A percentile compares a stretch with the other conserved stretches of the same genome.
Evolutionary conservation across 1,284 basidiomycete genomes (phyloP).

Genomic region (Cryptococcus sp.): DNA sequence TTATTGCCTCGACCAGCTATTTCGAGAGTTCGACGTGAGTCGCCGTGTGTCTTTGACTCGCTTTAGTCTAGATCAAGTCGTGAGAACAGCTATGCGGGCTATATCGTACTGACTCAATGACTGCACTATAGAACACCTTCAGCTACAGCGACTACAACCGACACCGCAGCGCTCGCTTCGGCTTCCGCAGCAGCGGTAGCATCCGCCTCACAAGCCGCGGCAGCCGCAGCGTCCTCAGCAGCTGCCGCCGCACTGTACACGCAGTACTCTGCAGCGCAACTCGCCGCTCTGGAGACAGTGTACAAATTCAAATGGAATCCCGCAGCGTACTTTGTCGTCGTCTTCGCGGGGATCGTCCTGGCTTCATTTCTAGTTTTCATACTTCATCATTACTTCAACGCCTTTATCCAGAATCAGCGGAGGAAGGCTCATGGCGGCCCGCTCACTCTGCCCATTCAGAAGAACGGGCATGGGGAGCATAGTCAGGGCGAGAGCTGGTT

Average conservation of each 20-base stretch:
- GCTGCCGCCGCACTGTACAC: conserved; percentile 9
- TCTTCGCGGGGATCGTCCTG: conserved; percentile 19
- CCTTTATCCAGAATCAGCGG: background rate
- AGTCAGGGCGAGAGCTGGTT: background rate
- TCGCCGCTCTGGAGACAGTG: conserved; percentile 13
- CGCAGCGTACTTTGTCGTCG: conserved; percentile 30
- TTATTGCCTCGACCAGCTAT: conserved; percentile 6
- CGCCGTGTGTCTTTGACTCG: background rate
- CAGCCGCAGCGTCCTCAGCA: conserved; percentile 9
- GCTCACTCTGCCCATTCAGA: background rate
- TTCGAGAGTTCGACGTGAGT: conserved; percentile 3
- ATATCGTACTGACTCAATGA: background rate
- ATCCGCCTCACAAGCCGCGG: conserved; percentile 1
- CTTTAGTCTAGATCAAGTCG: background rate
- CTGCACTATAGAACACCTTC: background rate
- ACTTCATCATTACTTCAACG: background rate
- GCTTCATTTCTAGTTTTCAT: conserved; percentile 5
- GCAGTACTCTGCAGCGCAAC: conserved; percentile 19
- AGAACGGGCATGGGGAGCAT: background rate
- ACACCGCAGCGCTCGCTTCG: conserved; percentile 5
- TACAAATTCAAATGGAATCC: conserved; percentile 31
- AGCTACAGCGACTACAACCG: background rate
- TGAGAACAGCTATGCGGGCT: background rate
- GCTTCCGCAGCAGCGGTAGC: background rate
- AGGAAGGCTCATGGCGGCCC: background rate